Percentiles rank a stretch among this genome's conserved stretches.
Conservation (phyloP, 169 alveolate genomes). For the Plasmodium relictum region DNA sequence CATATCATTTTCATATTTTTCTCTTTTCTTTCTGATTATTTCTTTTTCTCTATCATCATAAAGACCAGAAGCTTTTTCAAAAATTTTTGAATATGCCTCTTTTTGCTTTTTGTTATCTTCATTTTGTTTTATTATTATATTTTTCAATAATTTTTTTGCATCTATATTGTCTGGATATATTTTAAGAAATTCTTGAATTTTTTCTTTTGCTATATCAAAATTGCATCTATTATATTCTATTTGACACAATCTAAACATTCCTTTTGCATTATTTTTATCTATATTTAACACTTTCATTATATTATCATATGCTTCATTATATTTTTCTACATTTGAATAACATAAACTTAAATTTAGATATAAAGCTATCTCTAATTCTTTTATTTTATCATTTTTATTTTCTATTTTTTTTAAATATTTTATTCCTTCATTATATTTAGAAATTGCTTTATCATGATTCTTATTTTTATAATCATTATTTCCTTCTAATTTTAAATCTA, state of each 20-base stretch:
- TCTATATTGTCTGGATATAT: conserved; percentile 78
- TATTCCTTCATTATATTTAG: conserved; percentile 39
- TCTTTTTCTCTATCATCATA: conserved; percentile 88
- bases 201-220: conserved; percentile 79
- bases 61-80: conserved; percentile 87
- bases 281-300: conserved; percentile 68
- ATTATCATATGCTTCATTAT: conserved; percentile 78
- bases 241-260: conserved; percentile 78
- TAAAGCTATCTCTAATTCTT: conserved; percentile 75
- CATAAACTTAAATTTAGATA: conserved; percentile 77
- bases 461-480: conserved; percentile 67
- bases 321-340: conserved; percentile 77
- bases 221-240: conserved; percentile 77
- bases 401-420: conserved; percentile 44
- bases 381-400: conserved; percentile 56
- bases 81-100: conserved; percentile 87
- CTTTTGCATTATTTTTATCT: conserved; percentile 77
- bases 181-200: conserved; percentile 78
- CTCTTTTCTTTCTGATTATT: conserved; percentile 80
- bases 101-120: conserved; percentile 78
- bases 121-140: conserved; percentile 71
- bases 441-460: conserved; percentile 36
- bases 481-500: conserved; percentile 57
- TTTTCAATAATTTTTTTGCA: conserved; percentile 77
- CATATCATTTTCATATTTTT: conserved; percentile 82